A percentile compares a stretch with the other conserved stretches of the same genome.
phyloP scores from a whole-genome alignment of 148 eudicot species.

The Hydrangea macrophylla region DNA sequence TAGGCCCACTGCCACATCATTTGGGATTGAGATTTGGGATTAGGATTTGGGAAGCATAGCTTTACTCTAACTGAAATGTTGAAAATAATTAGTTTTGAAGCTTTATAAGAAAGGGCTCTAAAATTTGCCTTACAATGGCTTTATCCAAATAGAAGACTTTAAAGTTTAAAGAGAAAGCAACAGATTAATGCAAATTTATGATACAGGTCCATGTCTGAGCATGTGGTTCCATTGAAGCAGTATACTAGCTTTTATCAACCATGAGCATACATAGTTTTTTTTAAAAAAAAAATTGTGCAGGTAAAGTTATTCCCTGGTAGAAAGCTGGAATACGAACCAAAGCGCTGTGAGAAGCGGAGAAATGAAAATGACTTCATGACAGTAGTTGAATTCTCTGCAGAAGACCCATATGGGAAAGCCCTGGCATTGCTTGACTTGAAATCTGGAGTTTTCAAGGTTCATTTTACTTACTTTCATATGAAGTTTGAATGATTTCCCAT shows the following conservation, averaged over 20 bases:
- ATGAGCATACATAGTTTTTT: not conserved
- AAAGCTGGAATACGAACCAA: constrained; percentile 71
- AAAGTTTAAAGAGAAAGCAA: not conserved
- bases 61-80: too few species aligned
- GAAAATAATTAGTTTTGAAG: not conserved
- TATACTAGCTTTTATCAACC: not conserved
- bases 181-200: constrained; percentile 2
- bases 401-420: constrained; percentile 78
- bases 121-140: too few species aligned
- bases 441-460: constrained; percentile 61
- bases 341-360: constrained; percentile 40
- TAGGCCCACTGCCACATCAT: too few species aligned
- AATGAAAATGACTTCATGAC: constrained; percentile 57
- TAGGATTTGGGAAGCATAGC: too few species aligned
- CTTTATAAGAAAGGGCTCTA: not conserved
- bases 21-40: too few species aligned
- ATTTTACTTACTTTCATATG: not conserved
- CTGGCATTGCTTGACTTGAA: constrained; percentile 67
- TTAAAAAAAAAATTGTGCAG: constrained; percentile 40
- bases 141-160: too few species aligned
- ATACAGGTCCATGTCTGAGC: not conserved
- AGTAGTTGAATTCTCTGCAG: constrained; percentile 67
- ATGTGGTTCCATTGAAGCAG: not conserved
- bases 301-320: constrained; percentile 71
- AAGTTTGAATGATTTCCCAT: not conserved